Percentiles rank a stretch among this genome's conserved stretches.
These are phyloP conservation scores for Pestalotiopsis sp. DNA, from an alignment of 2,329 filamentous ascomycete genomes.

Conservation along the genomic window DNA sequence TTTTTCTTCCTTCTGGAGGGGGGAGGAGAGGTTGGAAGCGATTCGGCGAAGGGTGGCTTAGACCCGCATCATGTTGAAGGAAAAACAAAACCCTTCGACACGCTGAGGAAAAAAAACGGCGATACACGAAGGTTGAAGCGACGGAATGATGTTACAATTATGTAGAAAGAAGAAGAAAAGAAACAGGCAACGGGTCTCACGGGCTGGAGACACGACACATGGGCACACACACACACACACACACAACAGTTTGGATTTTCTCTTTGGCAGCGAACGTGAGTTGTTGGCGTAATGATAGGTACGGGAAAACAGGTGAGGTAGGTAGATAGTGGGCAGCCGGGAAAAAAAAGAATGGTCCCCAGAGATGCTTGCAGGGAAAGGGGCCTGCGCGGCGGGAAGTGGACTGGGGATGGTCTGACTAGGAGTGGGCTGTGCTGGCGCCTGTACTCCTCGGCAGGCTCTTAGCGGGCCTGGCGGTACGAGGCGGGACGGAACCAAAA, in stretches of 20 bases:
- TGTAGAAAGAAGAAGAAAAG: too few relatives aligned
- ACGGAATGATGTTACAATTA: not conserved
- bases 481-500: constrained; percentile 1
- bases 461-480: constrained; percentile 1
- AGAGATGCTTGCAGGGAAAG: not conserved
- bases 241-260: not conserved
- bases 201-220: not conserved
- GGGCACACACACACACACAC: not conserved
- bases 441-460: not conserved
- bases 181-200: not conserved
- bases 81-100: not conserved
- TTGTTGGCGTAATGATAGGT: not conserved
- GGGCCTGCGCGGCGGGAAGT: not conserved
- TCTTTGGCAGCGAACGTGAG: not conserved
- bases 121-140: not conserved
- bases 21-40: not conserved
- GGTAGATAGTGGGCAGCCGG: not conserved
- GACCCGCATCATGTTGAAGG: constrained; percentile 9
- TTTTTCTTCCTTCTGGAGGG: not conserved
- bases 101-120: not conserved
- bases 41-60: constrained; percentile 5
- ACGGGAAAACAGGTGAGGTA: not conserved
- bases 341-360: not conserved
- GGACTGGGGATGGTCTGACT: constrained; percentile 7
- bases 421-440: constrained; percentile 4